Conservation (phyloP, 106 monocot genomes). For the Chionographis japonica region DNA sequence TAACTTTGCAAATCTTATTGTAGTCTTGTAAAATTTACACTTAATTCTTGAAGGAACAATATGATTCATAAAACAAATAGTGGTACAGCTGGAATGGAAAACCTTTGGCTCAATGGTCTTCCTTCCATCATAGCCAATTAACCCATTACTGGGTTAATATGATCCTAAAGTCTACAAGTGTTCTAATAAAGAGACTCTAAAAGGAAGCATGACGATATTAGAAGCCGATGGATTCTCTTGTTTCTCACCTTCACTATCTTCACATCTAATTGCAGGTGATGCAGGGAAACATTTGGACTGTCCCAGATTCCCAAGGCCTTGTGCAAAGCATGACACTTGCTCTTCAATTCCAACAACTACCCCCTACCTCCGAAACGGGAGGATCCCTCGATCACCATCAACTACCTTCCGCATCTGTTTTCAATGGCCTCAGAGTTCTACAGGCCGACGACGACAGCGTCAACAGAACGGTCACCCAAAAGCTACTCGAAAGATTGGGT, state of each 20-base stretch:
- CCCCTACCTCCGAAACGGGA: not conserved
- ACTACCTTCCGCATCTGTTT: constrained; percentile 1
- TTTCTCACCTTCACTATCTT: not conserved
- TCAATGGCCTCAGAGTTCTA: constrained; percentile 37
- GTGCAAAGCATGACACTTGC: constrained; percentile 29
- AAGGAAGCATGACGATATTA: too few species aligned
- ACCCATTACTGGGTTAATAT: too few species aligned
- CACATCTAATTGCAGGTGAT: constrained; percentile 36
- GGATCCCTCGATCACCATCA: constrained; percentile 3
- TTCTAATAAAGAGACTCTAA: too few species aligned
- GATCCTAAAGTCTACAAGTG: too few species aligned
- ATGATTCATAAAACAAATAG: too few species aligned
- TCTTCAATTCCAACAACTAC: constrained; percentile 27
- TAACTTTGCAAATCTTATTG: too few species aligned
- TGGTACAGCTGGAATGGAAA: too few species aligned
- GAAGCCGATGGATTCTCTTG: too few species aligned
- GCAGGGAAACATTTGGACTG: constrained; percentile 43
- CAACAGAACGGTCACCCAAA: constrained; percentile 27
- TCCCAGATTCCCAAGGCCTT: constrained; percentile 26
- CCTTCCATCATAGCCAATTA: not conserved
- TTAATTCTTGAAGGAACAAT: too few species aligned
- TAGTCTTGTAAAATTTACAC: too few species aligned
- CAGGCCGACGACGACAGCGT: constrained; percentile 26
- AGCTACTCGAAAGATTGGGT: constrained; percentile 43
- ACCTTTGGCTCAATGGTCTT: not conserved